Evolutionary conservation across 352 stramenopile genomes (phyloP), one percentile per base, ranked within the genome.

Genomic region (Globisporangium cylindrosporum): DNA sequence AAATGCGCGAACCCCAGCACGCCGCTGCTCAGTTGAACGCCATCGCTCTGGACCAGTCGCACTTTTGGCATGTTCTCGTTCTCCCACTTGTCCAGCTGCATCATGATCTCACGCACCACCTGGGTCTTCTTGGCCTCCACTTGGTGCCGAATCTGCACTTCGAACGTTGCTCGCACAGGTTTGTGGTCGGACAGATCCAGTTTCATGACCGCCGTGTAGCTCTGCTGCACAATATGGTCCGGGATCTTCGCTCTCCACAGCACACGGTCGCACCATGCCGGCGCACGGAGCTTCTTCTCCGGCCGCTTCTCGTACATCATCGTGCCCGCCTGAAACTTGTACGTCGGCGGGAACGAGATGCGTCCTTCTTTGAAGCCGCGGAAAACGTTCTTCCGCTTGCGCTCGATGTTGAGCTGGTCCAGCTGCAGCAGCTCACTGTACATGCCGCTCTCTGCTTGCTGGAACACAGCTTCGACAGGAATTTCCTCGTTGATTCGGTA

Each of bases 161-260:
- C 79, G 58, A 99, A 97, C 20, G 88, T 88, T 1, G 90, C 96
- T 64, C 95, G 91, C 0, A 99, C 97, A 15, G 98, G 97, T 75
- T 99, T 99, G 81, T 99, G 98, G 77, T 99, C 98, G 0, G 97
- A 99, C 64, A 98, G 70, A 70, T 97, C 90, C 15, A 99, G 76
- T n/a, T 91, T 88, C 64, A 87, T 91, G 24, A 93, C 77, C 4
- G 95, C 85, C 38, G 79, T 69, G 73, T 99, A 99, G 24, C 90
- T 82, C 12, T 93, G 56, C 49, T 96, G 73, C 0, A 66, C 66
- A 8, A 95, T 84, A 15, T 93, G 76, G 0, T 73, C 66, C 1
- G 76, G 67, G 7, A 64, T 76, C 38, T 91, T 92, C 0, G 86
- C 79, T 67, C 80, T 88, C 88, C 89, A 97, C 7, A 97, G 68